These are phyloP conservation scores for Xanthoceras sorbifolium DNA, from an alignment of 345 rosid genomes.

Conservation along the genomic window DNA sequence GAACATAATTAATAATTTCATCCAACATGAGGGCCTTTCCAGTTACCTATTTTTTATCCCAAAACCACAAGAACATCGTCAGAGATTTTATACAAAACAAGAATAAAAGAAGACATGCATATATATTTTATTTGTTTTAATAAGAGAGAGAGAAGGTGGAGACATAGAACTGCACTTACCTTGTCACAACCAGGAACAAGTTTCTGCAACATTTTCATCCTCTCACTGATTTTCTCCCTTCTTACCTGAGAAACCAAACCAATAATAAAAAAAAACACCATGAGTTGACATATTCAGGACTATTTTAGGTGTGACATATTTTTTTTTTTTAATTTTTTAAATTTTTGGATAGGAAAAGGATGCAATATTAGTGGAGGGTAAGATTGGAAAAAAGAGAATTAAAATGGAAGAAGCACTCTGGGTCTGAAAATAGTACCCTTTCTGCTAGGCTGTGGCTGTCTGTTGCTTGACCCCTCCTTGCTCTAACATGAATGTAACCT, in stretches of 20 bases:
- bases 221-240: conserved; percentile 76
- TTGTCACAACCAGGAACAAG: conserved; percentile 89
- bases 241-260: conserved; percentile 49
- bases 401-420: neutral
- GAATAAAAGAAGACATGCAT: neutral
- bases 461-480: conserved; percentile 84
- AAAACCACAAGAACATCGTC: conserved; percentile 40
- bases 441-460: conserved; percentile 82
- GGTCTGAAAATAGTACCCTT: conserved; percentile 47
- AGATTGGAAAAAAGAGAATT: conserved; percentile 12
- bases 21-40: conserved; percentile 88
- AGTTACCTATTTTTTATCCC: conserved; percentile 51
- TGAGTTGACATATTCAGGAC: neutral
- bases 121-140: neutral
- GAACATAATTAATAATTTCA: conserved; percentile 80
- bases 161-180: conserved; percentile 34
- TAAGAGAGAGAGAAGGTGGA: conserved; percentile 16
- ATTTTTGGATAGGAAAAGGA: neutral
- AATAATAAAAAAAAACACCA: conserved; percentile 1
- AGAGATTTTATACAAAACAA: neutral
- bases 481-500: conserved; percentile 81
- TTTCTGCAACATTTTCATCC: conserved; percentile 60
- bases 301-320: neutral
- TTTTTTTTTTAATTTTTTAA: too few species aligned
- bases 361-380: neutral